Evolutionary conservation across 192 early-diverging fungal species (phyloP).

Genomic region (Linnemannia hyalina): DNA sequence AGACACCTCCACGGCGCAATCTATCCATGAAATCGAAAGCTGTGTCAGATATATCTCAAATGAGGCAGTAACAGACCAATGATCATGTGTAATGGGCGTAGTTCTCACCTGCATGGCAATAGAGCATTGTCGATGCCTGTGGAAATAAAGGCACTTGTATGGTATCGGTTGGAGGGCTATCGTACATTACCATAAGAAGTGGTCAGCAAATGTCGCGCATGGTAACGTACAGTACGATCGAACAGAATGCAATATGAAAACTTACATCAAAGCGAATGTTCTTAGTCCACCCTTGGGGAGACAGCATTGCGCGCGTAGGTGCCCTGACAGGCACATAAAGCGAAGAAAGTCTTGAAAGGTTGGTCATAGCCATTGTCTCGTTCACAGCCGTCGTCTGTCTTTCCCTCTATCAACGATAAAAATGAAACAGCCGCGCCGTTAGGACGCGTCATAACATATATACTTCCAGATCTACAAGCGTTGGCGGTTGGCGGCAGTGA

Average conservation of each 20-base stretch:
- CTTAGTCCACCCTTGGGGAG: constrained; percentile 37
- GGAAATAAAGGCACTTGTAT: constrained; percentile 68
- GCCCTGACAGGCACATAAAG: constrained; percentile 65
- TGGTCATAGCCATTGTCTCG: constrained; percentile 47
- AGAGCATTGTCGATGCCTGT: constrained; percentile 64
- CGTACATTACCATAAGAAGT: neutral
- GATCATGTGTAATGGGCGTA: neutral
- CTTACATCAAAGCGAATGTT: constrained; percentile 58
- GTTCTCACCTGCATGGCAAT: constrained; percentile 56
- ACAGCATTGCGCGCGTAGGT: constrained; percentile 29
- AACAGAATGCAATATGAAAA: neutral
- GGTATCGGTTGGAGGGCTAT: constrained; percentile 59
- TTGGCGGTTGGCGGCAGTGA: neutral
- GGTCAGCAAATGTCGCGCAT: neutral
- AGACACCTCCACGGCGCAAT: constrained; percentile 22
- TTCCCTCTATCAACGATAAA: constrained; percentile 31
- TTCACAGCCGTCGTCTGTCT: constrained; percentile 57
- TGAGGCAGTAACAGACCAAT: neutral
- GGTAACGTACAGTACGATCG: too few species aligned
- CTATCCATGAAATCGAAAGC: constrained; percentile 17
- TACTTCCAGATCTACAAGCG: too few species aligned
- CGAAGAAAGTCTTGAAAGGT: constrained; percentile 61
- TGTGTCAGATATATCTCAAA: neutral
- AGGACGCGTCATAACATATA: neutral
- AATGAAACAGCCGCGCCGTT: neutral